A percentile compares a stretch with the other conserved stretches of the same genome.
phyloP scores from a whole-genome alignment of 345 rosid genomes.

The Eucalyptus polyanthemos region DNA sequence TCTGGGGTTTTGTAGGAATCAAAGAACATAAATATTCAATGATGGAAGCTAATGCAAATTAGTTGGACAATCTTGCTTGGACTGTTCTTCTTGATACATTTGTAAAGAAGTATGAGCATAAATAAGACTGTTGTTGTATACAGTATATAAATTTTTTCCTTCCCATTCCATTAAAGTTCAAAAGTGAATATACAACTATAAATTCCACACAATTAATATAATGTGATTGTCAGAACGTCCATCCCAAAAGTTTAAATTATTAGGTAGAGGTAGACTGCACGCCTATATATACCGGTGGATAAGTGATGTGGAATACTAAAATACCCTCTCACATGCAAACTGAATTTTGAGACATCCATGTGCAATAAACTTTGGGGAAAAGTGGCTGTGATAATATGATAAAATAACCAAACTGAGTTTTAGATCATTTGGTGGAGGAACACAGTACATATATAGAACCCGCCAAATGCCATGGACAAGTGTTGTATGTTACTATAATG shows the following conservation, averaged over 20 bases:
- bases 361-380: not conserved
- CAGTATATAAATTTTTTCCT: not conserved
- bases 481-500: not conserved
- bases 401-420: not conserved
- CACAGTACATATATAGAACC: not conserved
- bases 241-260: not conserved
- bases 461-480: not conserved
- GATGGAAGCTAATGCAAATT: not conserved
- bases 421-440: not conserved
- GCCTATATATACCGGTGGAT: not conserved
- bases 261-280: not conserved
- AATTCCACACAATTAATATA: not conserved
- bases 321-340: not conserved
- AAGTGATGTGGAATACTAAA: not conserved
- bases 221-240: not conserved
- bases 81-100: not conserved
- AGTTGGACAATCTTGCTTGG: not conserved
- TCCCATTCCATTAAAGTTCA: not conserved
- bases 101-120: not conserved
- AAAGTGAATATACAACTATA: not conserved
- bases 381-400: not conserved
- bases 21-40: not conserved
- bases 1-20: not conserved
- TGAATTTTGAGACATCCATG: not conserved
- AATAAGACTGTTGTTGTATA: not conserved